phyloP scores from a whole-genome alignment of 768 basidiomycete species.

The Mrakia blollopis region DNA sequence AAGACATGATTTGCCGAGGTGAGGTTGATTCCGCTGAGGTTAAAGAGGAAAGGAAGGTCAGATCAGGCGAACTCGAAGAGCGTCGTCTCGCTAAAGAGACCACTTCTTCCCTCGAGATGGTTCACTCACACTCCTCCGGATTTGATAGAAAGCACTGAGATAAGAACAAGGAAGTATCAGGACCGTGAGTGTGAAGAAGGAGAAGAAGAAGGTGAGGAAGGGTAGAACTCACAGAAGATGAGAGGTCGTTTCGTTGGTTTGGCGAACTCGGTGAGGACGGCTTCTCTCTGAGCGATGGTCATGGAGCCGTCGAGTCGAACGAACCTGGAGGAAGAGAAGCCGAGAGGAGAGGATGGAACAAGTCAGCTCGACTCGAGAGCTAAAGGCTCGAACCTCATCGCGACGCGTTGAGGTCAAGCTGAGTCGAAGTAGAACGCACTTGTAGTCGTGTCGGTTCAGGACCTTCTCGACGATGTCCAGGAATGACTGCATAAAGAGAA shows the following conservation, averaged over 20 bases:
- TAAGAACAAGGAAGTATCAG: neutral
- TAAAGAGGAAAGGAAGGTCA: neutral
- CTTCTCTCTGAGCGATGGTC: slow-evolving; percentile 73
- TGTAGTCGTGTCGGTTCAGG: slow-evolving; percentile 57
- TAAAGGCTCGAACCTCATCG: no score
- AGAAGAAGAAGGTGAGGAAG: neutral
- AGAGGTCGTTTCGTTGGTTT: slow-evolving; percentile 60
- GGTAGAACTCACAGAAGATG: slow-evolving; percentile 25
- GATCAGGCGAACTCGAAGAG: neutral
- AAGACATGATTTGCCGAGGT: slow-evolving; percentile 31
- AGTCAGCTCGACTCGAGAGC: neutral
- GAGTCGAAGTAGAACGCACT: slow-evolving; percentile 57
- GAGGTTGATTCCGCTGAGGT: slow-evolving; percentile 30
- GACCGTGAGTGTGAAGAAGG: neutral
- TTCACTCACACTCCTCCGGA: slow-evolving; percentile 3
- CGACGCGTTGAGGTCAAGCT: neutral
- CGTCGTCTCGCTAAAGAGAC: neutral
- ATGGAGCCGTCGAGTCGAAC: slow-evolving; percentile 89
- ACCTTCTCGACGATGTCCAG: slow-evolving; percentile 71
- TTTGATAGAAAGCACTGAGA: slow-evolving; percentile 21
- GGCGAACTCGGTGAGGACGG: slow-evolving; percentile 73
- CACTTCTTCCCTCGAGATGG: no score
- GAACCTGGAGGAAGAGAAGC: slow-evolving; percentile 11
- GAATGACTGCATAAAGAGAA: slow-evolving; percentile 50
- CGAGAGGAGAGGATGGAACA: neutral